Conservation (phyloP, 768 basidiomycete genomes). For the Ramaria rubella region DNA sequence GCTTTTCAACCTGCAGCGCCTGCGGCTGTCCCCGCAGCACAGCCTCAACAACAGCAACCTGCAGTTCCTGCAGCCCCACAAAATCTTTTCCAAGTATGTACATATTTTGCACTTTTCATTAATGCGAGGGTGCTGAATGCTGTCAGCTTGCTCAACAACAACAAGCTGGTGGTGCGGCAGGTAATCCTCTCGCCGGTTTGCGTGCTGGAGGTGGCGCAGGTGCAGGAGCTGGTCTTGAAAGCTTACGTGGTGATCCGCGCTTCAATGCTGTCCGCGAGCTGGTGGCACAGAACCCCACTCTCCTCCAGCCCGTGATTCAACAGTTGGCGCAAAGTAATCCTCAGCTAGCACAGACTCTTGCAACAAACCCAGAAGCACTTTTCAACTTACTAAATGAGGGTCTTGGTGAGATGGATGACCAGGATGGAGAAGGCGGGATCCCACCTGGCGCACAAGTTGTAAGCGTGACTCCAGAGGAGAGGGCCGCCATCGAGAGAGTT, state of each 20-base stretch:
- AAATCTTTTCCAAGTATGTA: slow-evolving; percentile 80
- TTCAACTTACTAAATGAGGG: slow-evolving; percentile 51
- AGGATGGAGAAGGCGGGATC: slow-evolving; percentile 13
- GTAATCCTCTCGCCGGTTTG: slow-evolving; percentile 10
- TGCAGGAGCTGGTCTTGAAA: slow-evolving; percentile 27
- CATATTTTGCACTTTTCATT: background rate
- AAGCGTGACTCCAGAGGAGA: slow-evolving; percentile 80
- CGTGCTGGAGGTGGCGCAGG: slow-evolving; percentile 29
- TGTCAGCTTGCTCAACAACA: slow-evolving; percentile 67
- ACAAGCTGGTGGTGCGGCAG: slow-evolving; percentile 21
- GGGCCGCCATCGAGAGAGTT: slow-evolving; percentile 83
- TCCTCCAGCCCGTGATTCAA: slow-evolving; percentile 77
- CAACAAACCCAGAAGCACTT: slow-evolving; percentile 65
- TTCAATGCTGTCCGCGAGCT: slow-evolving; percentile 68
- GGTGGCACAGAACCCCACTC: slow-evolving; percentile 67
- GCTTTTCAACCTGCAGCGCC: slow-evolving; percentile 29
- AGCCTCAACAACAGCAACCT: slow-evolving; percentile 18
- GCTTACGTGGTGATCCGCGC: slow-evolving; percentile 54
- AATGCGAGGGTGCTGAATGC: background rate
- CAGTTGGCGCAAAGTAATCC: slow-evolving; percentile 75
- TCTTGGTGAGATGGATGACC: slow-evolving; percentile 29
- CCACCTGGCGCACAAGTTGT: slow-evolving; percentile 56
- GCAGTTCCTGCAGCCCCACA: slow-evolving; percentile 38
- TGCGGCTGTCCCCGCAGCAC: slow-evolving; percentile 33
- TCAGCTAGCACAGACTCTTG: slow-evolving; percentile 58